Conservation (phyloP, 2,329 filamentous ascomycete species). For the Gaeumannomyces sp. region DNA sequence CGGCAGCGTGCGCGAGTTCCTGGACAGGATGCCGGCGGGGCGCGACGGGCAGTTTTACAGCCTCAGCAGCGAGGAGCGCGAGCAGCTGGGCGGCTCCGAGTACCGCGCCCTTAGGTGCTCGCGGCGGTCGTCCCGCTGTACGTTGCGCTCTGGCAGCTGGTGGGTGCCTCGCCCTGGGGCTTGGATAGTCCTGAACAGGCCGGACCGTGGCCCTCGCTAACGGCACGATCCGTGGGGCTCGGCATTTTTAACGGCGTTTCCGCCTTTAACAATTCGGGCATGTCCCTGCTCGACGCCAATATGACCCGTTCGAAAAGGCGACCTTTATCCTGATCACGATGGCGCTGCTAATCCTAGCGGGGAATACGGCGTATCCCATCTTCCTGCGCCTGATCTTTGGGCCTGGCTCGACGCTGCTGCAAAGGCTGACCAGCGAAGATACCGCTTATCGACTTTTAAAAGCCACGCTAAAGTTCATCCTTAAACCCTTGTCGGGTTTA, state of each 20-base stretch:
- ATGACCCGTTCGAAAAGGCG: slow-evolving; percentile 52
- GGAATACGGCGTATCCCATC: slow-evolving; percentile 60
- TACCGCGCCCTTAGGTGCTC: slow-evolving; percentile 56
- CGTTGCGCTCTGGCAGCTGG: slow-evolving; percentile 51
- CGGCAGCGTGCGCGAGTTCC: slow-evolving; percentile 22
- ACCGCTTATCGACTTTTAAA: slow-evolving; percentile 36
- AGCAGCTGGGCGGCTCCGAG: slow-evolving; percentile 55
- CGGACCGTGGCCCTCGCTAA: slow-evolving; percentile 44
- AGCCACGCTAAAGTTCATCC: slow-evolving; percentile 46
- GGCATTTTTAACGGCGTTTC: slow-evolving; percentile 62
- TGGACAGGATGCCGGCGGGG: slow-evolving; percentile 32
- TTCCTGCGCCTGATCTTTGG: slow-evolving; percentile 58
- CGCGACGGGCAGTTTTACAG: slow-evolving; percentile 51
- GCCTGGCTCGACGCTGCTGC: slow-evolving; percentile 35
- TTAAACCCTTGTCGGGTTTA: slow-evolving; percentile 51
- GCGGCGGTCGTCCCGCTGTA: slow-evolving; percentile 56
- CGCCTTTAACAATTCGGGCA: slow-evolving; percentile 67
- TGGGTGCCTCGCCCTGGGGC: slow-evolving; percentile 55
- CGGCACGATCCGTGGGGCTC: slow-evolving; percentile 57
- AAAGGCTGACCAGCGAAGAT: slow-evolving; percentile 29
- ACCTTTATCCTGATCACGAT: slow-evolving; percentile 47
- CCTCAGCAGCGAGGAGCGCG: slow-evolving; percentile 45
- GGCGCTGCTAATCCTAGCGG: slow-evolving; percentile 54
- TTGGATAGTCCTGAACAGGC: slow-evolving; percentile 49
- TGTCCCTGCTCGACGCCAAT: slow-evolving; percentile 61